A percentile compares a stretch with the other conserved stretches of the same genome.
These are phyloP conservation scores for Corylus heterophylla DNA, from an alignment of 306 rosid species.

Conservation along the genomic window DNA sequence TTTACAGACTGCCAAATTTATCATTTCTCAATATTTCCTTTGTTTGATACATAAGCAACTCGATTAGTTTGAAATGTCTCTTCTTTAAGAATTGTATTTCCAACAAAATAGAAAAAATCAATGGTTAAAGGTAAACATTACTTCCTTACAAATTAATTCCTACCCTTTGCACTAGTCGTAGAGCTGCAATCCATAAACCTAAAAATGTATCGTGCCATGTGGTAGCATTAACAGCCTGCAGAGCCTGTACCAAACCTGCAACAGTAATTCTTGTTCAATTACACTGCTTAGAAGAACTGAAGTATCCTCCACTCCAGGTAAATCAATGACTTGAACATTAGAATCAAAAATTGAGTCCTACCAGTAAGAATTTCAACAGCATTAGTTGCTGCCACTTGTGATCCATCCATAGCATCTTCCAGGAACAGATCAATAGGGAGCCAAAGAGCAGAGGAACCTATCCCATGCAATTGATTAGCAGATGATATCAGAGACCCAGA, in stretches of 20 bases:
- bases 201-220: slow-evolving; percentile 82
- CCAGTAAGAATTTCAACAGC: slow-evolving; percentile 74
- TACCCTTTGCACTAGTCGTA: slow-evolving; percentile 94
- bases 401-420: slow-evolving; percentile 85
- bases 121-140: neutral
- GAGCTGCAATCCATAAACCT: slow-evolving; percentile 87
- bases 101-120: neutral
- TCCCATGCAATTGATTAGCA: slow-evolving; percentile 56
- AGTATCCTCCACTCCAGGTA: slow-evolving; percentile 13
- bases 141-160: slow-evolving; percentile 26
- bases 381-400: slow-evolving; percentile 59
- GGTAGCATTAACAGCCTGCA: slow-evolving; percentile 70
- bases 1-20: neutral
- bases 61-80: neutral
- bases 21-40: neutral
- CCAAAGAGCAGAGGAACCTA: slow-evolving; percentile 72
- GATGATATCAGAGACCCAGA: slow-evolving; percentile 52
- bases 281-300: slow-evolving; percentile 13
- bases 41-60: neutral
- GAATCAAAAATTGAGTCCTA: slow-evolving; percentile 31
- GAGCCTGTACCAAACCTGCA: slow-evolving; percentile 79
- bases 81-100: neutral
- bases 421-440: slow-evolving; percentile 88
- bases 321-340: slow-evolving; percentile 8
- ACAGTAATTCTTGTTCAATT: slow-evolving; percentile 34